These are phyloP conservation scores for Scytalidium lignicola DNA, from an alignment of 2,329 filamentous ascomycete genomes.

Conservation along the genomic window DNA sequence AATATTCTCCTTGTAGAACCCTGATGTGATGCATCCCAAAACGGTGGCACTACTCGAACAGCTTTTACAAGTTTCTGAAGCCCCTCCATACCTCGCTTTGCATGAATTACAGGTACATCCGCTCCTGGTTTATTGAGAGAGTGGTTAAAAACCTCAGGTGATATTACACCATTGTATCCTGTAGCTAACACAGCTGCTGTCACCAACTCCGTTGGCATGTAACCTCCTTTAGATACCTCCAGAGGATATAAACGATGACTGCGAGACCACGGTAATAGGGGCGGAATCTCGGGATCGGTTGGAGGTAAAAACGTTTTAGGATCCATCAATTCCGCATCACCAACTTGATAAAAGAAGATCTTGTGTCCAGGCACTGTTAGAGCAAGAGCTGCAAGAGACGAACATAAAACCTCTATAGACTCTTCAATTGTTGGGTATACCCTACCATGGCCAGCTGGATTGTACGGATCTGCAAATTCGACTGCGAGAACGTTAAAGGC, in stretches of 20 bases:
- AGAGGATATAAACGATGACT: conserved; percentile 26
- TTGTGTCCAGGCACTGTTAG: conserved; percentile 25
- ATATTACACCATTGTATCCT: conserved; percentile 27
- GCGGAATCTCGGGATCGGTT: conserved; percentile 11
- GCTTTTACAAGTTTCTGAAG: conserved; percentile 16
- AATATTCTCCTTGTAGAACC: no score
- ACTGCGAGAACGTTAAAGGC: conserved; percentile 29
- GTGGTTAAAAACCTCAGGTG: conserved; percentile 29
- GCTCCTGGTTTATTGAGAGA: conserved; percentile 20
- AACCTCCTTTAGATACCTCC: conserved; percentile 22
- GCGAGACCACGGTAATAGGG: conserved; percentile 28
- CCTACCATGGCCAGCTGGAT: conserved; percentile 25
- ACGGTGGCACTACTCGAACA: not conserved
- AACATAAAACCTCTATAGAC: conserved; percentile 20
- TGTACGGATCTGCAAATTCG: conserved; percentile 28
- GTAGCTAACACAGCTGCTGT: conserved; percentile 27
- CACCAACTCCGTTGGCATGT: conserved; percentile 29
- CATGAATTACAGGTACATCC: conserved; percentile 20
- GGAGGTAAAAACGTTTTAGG: conserved; percentile 13
- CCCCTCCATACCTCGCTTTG: conserved; percentile 19
- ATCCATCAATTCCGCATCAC: conserved; percentile 26
- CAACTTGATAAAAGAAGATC: conserved; percentile 30
- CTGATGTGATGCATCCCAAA: no score
- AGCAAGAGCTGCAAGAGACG: conserved; percentile 22
- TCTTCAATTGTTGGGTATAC: conserved; percentile 23